phyloP scores from a whole-genome alignment of 306 rosid species.

The Quercus cerris region DNA sequence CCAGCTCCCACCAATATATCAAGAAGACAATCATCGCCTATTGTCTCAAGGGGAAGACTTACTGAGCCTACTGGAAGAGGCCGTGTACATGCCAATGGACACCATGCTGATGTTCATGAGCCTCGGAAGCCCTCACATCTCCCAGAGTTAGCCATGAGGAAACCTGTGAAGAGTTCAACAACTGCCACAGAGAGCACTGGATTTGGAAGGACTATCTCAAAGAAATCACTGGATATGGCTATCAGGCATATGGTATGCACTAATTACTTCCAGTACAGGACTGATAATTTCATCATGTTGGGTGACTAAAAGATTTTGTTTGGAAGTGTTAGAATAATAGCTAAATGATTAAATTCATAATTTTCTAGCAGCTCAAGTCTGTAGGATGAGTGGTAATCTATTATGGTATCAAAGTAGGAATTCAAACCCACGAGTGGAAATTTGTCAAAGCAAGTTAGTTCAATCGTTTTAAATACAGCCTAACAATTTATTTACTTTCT shows the following conservation, averaged over 20 bases:
- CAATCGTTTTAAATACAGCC: background rate
- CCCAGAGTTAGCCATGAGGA: slow-evolving; percentile 63
- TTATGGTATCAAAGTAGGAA: too few species aligned
- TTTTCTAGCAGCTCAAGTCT: too few species aligned
- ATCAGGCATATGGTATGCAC: slow-evolving; percentile 85
- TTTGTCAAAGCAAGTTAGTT: background rate
- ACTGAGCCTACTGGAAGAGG: slow-evolving; percentile 59
- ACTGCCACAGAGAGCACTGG: slow-evolving; percentile 67
- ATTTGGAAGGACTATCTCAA: slow-evolving; percentile 90
- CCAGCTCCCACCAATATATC: slow-evolving; percentile 41
- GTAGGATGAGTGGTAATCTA: too few species aligned
- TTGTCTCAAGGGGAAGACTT: slow-evolving; percentile 71
- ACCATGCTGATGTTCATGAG: slow-evolving; percentile 53
- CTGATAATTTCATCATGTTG: background rate
- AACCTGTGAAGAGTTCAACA: slow-evolving; percentile 64
- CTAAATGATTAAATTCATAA: too few species aligned
- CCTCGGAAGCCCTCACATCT: slow-evolving; percentile 48
- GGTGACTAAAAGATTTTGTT: background rate
- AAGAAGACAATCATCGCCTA: slow-evolving; percentile 80
- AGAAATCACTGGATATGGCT: slow-evolving; percentile 96
- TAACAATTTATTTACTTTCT: slow-evolving; percentile 14
- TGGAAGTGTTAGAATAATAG: too few species aligned
- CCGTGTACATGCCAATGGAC: slow-evolving; percentile 65
- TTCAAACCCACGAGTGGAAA: too few species aligned
- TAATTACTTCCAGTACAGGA: background rate